Evolutionary conservation across 768 basidiomycete species (phyloP), one percentile per base, ranked within the genome.

Genomic region (Boletus edulis): DNA sequence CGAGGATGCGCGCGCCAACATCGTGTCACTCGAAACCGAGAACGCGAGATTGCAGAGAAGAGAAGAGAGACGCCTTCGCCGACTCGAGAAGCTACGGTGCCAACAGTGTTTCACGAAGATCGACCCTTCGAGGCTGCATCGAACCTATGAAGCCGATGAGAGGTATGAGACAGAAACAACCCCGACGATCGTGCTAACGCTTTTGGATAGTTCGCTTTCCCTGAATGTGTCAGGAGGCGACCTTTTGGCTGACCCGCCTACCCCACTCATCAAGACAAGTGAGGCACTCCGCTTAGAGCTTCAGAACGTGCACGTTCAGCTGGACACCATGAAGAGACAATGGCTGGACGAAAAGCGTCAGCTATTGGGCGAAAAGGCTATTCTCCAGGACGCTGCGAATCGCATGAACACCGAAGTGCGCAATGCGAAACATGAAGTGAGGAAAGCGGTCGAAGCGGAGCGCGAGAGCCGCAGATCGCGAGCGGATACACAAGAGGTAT

Each of bases 271-370:
- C 8, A 81, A 78, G 64, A 84, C 86, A 3, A 84, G 80, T 46
- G 89, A 90, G 55, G 81, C 77, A 3, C 72, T 91, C 34, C 80
- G 79, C 32, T 68, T 74, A 15, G 81, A 90, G 51, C 67, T 92
- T 45, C 79, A 76, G 52, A 72, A 76, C 6, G 84, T 89, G 52
- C 89, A 89, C 55, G 56, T 67, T 4, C 82, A 91, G 57, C 76
- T 92, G 29, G 78, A 80, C 18, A 70, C 72, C 37, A 81, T 93
- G 76, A 87, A 81, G 73, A 76, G 75, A 43, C 76, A 82, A 64
- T 91, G 90, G 90, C 80, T 81, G 27, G 75, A 78, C n/a, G 89
- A 90, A 62, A 83, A 79, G 65, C 74, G 72, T 34, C 76, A 79
- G 51, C 74, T 91, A 14, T 64, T 86, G 27, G 86, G 81, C 46